Conservation (phyloP, 2,329 filamentous ascomycete genomes). For the Trichoderma lentiforme region DNA sequence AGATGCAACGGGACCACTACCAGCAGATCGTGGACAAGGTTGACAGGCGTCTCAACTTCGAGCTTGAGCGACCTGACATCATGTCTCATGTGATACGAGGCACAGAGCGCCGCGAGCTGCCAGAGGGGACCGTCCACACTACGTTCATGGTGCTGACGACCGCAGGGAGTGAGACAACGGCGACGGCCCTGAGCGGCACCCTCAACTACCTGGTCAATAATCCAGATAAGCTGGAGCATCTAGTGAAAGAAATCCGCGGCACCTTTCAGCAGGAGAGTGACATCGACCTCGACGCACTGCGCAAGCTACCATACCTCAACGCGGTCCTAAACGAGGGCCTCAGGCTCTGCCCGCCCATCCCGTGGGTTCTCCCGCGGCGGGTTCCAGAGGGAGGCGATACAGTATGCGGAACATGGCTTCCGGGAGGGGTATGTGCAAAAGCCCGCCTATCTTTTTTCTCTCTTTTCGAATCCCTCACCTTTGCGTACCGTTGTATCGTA, state of each 20-base stretch:
- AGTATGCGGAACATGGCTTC: constrained; percentile 33
- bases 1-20: neutral
- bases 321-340: constrained; percentile 49
- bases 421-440: constrained; percentile 29
- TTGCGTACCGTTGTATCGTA: neutral
- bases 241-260: constrained; percentile 33
- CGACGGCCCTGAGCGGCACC: constrained; percentile 28
- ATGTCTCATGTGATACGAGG: constrained; percentile 31
- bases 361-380: constrained; percentile 36
- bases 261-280: constrained; percentile 16
- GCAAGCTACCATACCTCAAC: constrained; percentile 41
- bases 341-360: constrained; percentile 45
- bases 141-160: constrained; percentile 25
- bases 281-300: constrained; percentile 17
- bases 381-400: constrained; percentile 29
- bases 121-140: constrained; percentile 33
- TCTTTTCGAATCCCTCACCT: neutral
- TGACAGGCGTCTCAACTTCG: constrained; percentile 22
- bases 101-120: constrained; percentile 28
- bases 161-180: constrained; percentile 34
- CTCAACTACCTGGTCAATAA: constrained; percentile 31
- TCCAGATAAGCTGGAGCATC: constrained; percentile 28
- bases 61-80: constrained; percentile 25
- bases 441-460: constrained; percentile 21
- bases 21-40: constrained; percentile 28